Base-by-base conservation (phyloP, 2,329 filamentous ascomycete species). In the Diaporthe sp. region DNA sequence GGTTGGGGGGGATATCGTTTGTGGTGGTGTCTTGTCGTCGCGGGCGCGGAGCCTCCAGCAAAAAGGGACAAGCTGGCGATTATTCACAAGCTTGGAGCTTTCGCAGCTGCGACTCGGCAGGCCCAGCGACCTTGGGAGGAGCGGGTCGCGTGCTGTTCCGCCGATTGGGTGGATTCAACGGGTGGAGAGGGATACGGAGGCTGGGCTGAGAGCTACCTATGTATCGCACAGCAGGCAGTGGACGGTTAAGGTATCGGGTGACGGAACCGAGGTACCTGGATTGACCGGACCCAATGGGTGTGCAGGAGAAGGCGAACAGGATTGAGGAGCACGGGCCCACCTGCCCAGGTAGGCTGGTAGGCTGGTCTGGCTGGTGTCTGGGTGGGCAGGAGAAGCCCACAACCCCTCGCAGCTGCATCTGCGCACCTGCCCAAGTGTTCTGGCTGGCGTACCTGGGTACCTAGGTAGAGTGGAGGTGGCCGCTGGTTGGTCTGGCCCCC, bases 41-140 rank as follows among this genome's bases (percentile, higher is more conserved):
- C 63, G 53, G n/a, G 22, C 34, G 9, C 57, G 51, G n/a, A 44
- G 9, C 47, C 44, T 51, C 34, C 58, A 65, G 22, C n/a, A 65
- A 34, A 53, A 76, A 58, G 72, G 65, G 75, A 76, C 75, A 76
- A 74, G 49, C 74, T 76, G 75, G 67, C 68, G 75, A 65, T 70
- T 55, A 70, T 76, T 76, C 75, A 75, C 61, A 70, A 76, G 75
- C 75, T 76, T 68, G 58, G 37, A 65, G 61, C 72, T 70, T 76
- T 57, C 75, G 44, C 73, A 65, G 58, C 70, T 25, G 20, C 71
- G 57, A 71, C 63, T 72, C 75, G 75, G 72, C 75, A 76, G 71
- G 71, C 44, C 55, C 71, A 60, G 68, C 39, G 28, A 49, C 74
- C 68, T 37, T 34, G 74, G 31, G 44, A 58, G 61, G 39, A 67